These are phyloP conservation scores for Salix suchowensis DNA, from an alignment of 345 rosid genomes.

Conservation along the genomic window DNA sequence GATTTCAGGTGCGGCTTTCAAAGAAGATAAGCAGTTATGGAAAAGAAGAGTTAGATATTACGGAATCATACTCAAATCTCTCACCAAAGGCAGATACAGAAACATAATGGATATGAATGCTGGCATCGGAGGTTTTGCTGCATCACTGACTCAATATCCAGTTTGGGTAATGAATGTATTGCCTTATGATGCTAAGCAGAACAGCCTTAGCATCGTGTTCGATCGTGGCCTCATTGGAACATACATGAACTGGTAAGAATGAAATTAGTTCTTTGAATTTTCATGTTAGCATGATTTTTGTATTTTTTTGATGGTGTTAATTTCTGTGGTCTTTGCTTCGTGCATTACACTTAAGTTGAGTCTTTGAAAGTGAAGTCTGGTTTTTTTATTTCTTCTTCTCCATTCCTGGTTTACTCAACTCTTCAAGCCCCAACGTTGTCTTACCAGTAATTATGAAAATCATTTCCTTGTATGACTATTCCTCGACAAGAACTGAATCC, in stretches of 20 bases:
- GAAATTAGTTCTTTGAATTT: background rate
- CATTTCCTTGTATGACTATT: background rate
- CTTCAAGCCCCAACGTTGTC: background rate
- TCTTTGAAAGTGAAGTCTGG: no score
- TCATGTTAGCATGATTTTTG: background rate
- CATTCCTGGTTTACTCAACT: background rate
- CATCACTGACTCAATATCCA: conserved; percentile 46
- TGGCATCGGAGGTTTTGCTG: conserved; percentile 62
- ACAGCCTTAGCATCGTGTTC: conserved; percentile 52
- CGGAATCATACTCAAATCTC: conserved; percentile 36
- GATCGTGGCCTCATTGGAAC: conserved; percentile 75
- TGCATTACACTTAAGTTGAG: no score
- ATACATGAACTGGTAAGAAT: conserved; percentile 63
- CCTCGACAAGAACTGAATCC: no score
- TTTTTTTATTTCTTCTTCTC: background rate
- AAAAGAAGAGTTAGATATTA: conserved; percentile 39
- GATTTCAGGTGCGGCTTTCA: conserved; percentile 26
- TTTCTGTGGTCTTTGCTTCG: background rate
- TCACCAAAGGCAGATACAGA: conserved; percentile 39
- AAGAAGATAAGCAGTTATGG: conserved; percentile 45
- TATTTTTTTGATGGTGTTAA: no score
- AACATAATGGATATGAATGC: conserved; percentile 77
- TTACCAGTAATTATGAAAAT: background rate
- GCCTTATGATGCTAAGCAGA: conserved; percentile 37
- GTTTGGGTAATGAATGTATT: conserved; percentile 78